Percentiles rank a stretch among this genome's conserved stretches.
Evolutionary conservation across 106 monocot species (phyloP).

Genomic region (Dioscorea dumetorum): DNA sequence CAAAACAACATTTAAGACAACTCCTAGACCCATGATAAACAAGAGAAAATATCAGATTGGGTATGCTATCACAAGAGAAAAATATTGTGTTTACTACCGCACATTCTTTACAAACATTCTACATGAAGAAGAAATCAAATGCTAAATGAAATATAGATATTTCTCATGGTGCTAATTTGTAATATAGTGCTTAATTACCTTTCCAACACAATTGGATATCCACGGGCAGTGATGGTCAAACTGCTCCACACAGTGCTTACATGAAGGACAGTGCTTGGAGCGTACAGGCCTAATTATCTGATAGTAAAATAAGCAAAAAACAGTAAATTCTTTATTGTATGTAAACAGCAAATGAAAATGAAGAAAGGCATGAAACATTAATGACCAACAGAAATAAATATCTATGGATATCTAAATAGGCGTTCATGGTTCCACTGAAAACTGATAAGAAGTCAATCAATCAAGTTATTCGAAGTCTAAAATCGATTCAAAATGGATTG

Average conservation of each 20-base stretch:
- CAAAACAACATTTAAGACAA: neutral
- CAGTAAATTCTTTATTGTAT: neutral
- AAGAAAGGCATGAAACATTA: too few relatives aligned
- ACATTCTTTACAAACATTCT: neutral
- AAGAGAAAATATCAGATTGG: neutral
- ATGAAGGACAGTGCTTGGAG: constrained; percentile 85
- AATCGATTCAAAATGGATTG: too few relatives aligned
- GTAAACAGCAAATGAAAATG: too few relatives aligned
- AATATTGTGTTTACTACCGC: neutral
- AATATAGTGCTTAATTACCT: constrained; percentile 38
- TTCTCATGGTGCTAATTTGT: too few relatives aligned
- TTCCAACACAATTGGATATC: constrained; percentile 97
- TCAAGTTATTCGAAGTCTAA: too few relatives aligned
- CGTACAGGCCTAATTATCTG: constrained; percentile 89
- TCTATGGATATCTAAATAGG: too few relatives aligned
- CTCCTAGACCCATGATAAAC: neutral
- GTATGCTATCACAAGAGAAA: neutral
- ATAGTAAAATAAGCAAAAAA: constrained; percentile 11
- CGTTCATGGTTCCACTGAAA: too few relatives aligned
- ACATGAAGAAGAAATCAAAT: too few relatives aligned
- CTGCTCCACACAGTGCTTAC: constrained; percentile 87
- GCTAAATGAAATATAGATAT: too few relatives aligned
- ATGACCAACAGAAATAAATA: too few relatives aligned
- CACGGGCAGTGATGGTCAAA: constrained; percentile 97
- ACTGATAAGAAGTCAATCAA: too few relatives aligned